phyloP scores from a whole-genome alignment of 306 rosid species.

The Prunus davidiana region DNA sequence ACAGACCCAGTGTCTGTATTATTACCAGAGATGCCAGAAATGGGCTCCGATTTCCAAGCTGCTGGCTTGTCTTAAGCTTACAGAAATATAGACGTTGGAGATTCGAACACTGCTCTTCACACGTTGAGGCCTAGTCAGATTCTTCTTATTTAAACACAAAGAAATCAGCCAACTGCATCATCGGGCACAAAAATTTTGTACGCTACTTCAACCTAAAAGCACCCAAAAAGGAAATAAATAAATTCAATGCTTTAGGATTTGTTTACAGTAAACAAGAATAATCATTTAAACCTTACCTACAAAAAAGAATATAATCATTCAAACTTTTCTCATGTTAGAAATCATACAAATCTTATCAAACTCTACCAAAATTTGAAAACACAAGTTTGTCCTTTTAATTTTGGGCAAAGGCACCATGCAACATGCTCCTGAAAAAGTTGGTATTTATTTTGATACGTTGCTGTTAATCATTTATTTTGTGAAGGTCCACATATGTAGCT shows the following conservation, averaged over 20 bases:
- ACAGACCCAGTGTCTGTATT: no score
- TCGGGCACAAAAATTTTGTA: neutral
- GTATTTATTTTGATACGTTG: neutral
- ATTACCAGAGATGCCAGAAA: neutral
- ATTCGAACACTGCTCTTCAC: neutral
- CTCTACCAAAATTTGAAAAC: neutral
- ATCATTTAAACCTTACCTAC: neutral
- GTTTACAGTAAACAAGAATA: neutral
- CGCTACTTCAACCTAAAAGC: neutral
- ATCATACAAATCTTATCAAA: neutral
- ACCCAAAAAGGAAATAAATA: neutral
- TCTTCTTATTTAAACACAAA: neutral
- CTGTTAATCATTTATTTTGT: neutral
- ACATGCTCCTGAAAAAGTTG: neutral
- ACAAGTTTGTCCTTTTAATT: neutral
- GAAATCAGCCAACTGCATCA: neutral
- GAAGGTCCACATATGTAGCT: neutral
- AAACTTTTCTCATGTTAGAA: neutral
- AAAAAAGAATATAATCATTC: neutral
- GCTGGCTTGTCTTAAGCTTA: constrained; percentile 14
- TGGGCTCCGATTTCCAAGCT: constrained; percentile 26
- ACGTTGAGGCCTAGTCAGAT: constrained; percentile 25
- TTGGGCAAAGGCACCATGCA: no score
- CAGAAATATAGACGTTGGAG: constrained; percentile 44
- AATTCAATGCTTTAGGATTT: neutral